A percentile compares a stretch with the other conserved stretches of the same genome.
Conservation (phyloP, 768 basidiomycete species). For the Suillus alpinus region DNA sequence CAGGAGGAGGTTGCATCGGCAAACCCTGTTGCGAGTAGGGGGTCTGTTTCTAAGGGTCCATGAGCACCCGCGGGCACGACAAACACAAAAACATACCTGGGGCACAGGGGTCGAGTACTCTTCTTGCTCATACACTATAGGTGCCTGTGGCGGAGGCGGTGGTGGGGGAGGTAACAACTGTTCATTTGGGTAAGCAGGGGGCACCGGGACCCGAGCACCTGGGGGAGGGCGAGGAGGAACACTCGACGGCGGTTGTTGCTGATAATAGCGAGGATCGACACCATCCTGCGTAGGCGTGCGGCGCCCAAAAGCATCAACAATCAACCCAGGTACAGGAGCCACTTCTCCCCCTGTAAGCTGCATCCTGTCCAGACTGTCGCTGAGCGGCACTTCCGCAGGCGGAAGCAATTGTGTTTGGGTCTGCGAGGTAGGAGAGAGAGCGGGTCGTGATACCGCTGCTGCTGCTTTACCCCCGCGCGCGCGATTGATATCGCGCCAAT, state of each 20-base stretch:
- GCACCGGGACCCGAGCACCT: conserved; percentile 37
- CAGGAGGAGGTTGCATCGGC: conserved; percentile 16
- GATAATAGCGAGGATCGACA: conserved; percentile 41
- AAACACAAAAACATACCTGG: conserved; percentile 18
- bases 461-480: conserved; percentile 48
- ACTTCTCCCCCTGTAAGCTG: conserved; percentile 42
- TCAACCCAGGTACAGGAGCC: conserved; percentile 21
- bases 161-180: conserved; percentile 25
- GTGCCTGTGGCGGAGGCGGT: conserved; percentile 7
- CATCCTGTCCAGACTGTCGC: conserved; percentile 43
- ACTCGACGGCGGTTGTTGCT: conserved; percentile 31
- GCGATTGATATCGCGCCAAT: conserved; percentile 89
- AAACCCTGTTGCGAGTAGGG: conserved; percentile 24
- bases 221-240: conserved; percentile 34
- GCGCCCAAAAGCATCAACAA: conserved; percentile 21
- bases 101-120: conserved; percentile 18
- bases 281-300: conserved; percentile 31
- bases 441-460: conserved; percentile 37
- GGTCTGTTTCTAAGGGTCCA: conserved; percentile 13
- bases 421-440: conserved; percentile 30
- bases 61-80: conserved; percentile 5
- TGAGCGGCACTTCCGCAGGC: conserved; percentile 29
- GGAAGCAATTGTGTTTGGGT: conserved; percentile 32
- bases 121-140: conserved; percentile 28
- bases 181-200: conserved; percentile 33